phyloP scores from a whole-genome alignment of 1,139 yeast species.

The Debaryomycetaceae sp. region DNA sequence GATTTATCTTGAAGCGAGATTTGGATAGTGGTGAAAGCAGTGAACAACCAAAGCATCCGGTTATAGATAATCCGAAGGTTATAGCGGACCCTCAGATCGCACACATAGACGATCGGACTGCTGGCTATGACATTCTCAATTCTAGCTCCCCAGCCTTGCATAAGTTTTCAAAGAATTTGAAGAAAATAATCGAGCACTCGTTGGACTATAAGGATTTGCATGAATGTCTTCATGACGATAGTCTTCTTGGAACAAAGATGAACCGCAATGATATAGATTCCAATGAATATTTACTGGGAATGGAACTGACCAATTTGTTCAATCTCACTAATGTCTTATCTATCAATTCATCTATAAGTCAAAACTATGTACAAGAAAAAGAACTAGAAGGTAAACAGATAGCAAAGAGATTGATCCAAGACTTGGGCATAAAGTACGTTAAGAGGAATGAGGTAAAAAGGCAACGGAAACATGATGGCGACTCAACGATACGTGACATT shows the following conservation, averaged over 20 bases:
- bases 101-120: neutral
- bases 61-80: neutral
- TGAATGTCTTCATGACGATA: conserved; percentile 20
- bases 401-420: conserved; percentile 17
- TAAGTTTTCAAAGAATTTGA: conserved; percentile 24
- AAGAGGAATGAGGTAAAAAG: conserved; percentile 13
- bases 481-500: conserved; percentile 1
- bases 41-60: neutral
- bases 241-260: conserved; percentile 25
- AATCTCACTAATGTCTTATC: conserved; percentile 28
- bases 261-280: conserved; percentile 12
- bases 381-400: conserved; percentile 10
- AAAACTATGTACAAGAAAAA: conserved; percentile 16
- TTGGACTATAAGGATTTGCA: conserved; percentile 18
- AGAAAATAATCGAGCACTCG: conserved; percentile 23
- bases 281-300: conserved; percentile 1
- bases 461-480: conserved; percentile 11
- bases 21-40: neutral
- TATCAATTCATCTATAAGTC: conserved; percentile 11
- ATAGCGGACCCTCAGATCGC: neutral
- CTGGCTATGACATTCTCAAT: neutral
- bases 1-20: conserved; percentile 18
- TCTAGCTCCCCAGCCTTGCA: conserved; percentile 27
- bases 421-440: conserved; percentile 17
- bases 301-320: conserved; percentile 22